Percentiles rank a stretch among this genome's conserved stretches.
These are phyloP conservation scores for Kazachstania taianensis DNA, from an alignment of 805 yeast species.

Conservation along the genomic window DNA sequence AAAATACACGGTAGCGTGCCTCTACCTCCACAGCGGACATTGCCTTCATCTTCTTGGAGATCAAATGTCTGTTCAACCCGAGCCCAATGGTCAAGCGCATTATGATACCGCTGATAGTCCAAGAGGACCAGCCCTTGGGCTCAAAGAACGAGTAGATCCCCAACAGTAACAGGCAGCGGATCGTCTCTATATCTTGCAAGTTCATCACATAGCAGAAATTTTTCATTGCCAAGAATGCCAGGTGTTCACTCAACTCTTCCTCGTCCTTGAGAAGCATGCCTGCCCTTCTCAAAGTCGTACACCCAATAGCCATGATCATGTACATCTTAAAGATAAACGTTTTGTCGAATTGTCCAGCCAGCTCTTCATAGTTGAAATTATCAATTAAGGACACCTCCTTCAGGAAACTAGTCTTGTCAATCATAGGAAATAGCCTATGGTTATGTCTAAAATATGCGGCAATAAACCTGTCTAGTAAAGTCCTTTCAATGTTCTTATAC, in stretches of 20 bases:
- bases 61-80: conserved; percentile 36
- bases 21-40: conserved; percentile 32
- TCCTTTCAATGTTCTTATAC: conserved; percentile 25
- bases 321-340: conserved; percentile 35
- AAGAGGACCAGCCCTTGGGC: conserved; percentile 38
- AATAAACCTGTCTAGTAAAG: conserved; percentile 30
- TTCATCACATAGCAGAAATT: conserved; percentile 31
- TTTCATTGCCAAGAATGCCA: conserved; percentile 35
- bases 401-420: conserved; percentile 32
- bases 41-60: conserved; percentile 21
- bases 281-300: conserved; percentile 38
- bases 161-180: conserved; percentile 34
- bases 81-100: conserved; percentile 36
- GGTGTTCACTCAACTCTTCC: conserved; percentile 31
- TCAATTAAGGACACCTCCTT: conserved; percentile 25
- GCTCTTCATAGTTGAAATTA: conserved; percentile 21
- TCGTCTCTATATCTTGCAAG: conserved; percentile 33
- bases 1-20: conserved; percentile 37
- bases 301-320: conserved; percentile 47
- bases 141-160: conserved; percentile 45
- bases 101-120: conserved; percentile 43
- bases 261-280: conserved; percentile 30
- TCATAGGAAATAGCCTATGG: conserved; percentile 36
- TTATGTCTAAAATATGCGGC: conserved; percentile 38
- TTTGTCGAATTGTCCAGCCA: conserved; percentile 18